phyloP scores from a whole-genome alignment of 257 asterid genomes.

The Penstemon barbatus region DNA sequence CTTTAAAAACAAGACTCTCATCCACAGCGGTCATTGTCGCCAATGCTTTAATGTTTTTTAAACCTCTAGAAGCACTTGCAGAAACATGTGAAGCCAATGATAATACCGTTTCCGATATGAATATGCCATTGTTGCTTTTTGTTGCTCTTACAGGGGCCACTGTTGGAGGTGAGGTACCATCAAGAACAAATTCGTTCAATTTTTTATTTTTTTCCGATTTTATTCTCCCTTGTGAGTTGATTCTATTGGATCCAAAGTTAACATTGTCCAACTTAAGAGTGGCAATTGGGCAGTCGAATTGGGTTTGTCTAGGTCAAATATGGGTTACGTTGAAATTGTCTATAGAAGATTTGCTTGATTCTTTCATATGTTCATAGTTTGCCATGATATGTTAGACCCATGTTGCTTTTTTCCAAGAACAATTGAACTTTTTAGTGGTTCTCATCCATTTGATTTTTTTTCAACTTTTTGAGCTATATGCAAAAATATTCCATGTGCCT shows the following conservation, averaged over 20 bases:
- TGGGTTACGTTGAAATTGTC: neutral
- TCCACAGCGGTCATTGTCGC: conserved; percentile 40
- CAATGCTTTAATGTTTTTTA: conserved; percentile 55
- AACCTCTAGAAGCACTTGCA: conserved; percentile 79
- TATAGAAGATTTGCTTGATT: neutral
- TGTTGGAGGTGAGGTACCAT: conserved; percentile 72
- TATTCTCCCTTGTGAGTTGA: conserved; percentile 15
- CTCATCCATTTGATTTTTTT: neutral
- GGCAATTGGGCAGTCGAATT: neutral
- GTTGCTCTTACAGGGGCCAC: conserved; percentile 93
- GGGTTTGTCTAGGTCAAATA: neutral
- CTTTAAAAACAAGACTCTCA: conserved; percentile 37
- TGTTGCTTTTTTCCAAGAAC: neutral
- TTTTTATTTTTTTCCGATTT: neutral
- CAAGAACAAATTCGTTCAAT: neutral
- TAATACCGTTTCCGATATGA: conserved; percentile 58
- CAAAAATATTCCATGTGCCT: too few relatives aligned
- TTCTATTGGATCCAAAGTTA: neutral
- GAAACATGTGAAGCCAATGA: conserved; percentile 76
- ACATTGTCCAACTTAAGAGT: neutral
- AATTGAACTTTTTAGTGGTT: neutral
- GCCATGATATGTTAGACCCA: neutral
- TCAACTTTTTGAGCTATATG: neutral
- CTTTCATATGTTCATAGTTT: neutral
- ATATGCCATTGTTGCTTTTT: conserved; percentile 84